Conservation (phyloP, 495 filamentous ascomycete species). For the Podospora conica region DNA sequence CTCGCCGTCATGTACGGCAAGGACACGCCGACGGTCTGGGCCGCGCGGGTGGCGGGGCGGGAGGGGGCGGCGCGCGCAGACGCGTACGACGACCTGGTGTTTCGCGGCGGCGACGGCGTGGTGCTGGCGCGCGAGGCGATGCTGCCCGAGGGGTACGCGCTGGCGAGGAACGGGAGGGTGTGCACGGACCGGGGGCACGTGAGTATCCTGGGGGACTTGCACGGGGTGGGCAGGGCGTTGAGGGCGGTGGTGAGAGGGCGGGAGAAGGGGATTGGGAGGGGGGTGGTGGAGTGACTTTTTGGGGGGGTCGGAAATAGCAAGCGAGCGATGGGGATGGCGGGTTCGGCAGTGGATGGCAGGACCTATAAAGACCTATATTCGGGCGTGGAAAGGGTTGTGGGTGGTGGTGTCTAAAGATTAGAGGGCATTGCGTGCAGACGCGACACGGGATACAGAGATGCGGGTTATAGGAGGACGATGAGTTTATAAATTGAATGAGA, state of each 20-base stretch:
- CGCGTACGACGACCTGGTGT: constrained; percentile 82
- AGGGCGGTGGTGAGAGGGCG: constrained; percentile 59
- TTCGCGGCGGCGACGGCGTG: constrained; percentile 85
- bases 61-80: constrained; percentile 65
- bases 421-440: not conserved
- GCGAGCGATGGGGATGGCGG: not conserved
- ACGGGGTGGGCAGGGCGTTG: constrained; percentile 71
- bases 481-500: not conserved
- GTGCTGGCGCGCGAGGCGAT: constrained; percentile 80
- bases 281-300: constrained; percentile 9
- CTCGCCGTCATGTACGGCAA: constrained; percentile 84
- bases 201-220: constrained; percentile 75
- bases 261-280: constrained; percentile 63
- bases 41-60: constrained; percentile 58
- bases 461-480: not conserved
- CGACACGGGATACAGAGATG: not conserved
- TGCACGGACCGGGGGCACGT: constrained; percentile 82
- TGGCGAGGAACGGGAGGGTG: constrained; percentile 64
- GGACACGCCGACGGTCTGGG: constrained; percentile 76
- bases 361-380: not conserved
- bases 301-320: constrained; percentile 5
- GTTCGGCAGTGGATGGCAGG: not conserved
- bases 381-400: no score
- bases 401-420: no score
- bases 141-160: constrained; percentile 73